Evolutionary conservation across 768 basidiomycete species (phyloP).

Genomic region (Aureoboletus auriporus): DNA sequence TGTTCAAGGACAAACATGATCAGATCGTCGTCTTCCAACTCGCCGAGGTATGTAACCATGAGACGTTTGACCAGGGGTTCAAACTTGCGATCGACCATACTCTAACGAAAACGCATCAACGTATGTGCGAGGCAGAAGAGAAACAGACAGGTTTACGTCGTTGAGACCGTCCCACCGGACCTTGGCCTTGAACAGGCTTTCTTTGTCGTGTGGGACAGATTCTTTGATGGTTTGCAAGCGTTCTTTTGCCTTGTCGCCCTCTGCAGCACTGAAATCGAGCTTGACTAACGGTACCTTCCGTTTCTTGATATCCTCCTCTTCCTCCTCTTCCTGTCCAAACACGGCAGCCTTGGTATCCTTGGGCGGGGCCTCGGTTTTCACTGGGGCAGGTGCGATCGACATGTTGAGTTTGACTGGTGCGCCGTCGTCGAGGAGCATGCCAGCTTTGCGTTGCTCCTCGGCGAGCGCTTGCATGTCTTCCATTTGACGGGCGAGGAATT

Average conservation of each 20-base stretch:
- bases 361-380: constrained; percentile 42
- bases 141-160: constrained; percentile 54
- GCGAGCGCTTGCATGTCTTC: constrained; percentile 92
- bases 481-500: constrained; percentile 91
- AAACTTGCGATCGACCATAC: constrained; percentile 79
- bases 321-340: constrained; percentile 82
- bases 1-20: constrained; percentile 94
- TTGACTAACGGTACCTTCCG: constrained; percentile 85
- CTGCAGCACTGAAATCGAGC: constrained; percentile 83
- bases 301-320: constrained; percentile 75
- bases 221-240: constrained; percentile 72
- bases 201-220: constrained; percentile 74
- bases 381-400: constrained; percentile 50
- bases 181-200: constrained; percentile 75
- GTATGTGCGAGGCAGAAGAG: too few relatives aligned
- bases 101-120: constrained; percentile 35
- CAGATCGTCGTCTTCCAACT: constrained; percentile 90
- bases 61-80: constrained; percentile 78
- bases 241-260: constrained; percentile 77
- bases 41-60: constrained; percentile 86
- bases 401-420: constrained; percentile 87
- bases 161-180: constrained; percentile 90
- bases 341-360: constrained; percentile 54
- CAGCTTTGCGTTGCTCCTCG: constrained; percentile 87
- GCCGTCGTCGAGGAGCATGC: constrained; percentile 86